Evolutionary conservation across 2,329 filamentous ascomycete genomes (phyloP), one percentile per base, ranked within the genome.

Genomic region (Claviceps arundinis): DNA sequence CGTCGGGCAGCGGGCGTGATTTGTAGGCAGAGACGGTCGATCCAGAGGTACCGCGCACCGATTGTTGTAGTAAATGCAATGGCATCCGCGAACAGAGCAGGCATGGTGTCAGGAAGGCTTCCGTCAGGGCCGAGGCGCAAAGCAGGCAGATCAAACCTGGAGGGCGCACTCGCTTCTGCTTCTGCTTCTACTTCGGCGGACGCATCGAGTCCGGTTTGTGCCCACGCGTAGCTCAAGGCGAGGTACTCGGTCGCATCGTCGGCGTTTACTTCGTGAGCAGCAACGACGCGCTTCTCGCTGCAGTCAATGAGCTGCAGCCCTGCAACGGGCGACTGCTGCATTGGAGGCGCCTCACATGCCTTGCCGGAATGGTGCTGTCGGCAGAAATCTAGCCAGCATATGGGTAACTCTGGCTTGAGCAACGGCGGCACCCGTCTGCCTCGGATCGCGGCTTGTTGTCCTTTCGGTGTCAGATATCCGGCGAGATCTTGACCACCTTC

Each of bases 21-120:
- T 51, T 62, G 61, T 26, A 67, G 60, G 52, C 68, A 70, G 50
- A 64, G 67, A 11, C 60, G 62, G 49, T 70, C 66, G 7, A 70
- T 61, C 66, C 67, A 70, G 37, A 70, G 58, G 55, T 69, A 69
- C 22, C 60, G 65, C 14, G 62, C 65, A 5, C 65, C 68, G 26
- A 70, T 59, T 17, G 58, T 57, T 34, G 49, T 55, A 14, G 65
- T 64, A 5, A 68, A 55, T 2, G 59, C 50, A 45, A 70, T 61
- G 14, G 68, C 64, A 52, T 70, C 68, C 5, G 57, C 52, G 38
- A 69, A 59, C 9, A 69, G 52, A 17, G 58, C 55, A 9, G 65
- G 64, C 2, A 68, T 50, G 17, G 52, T 45, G 22, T 57, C 53
- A 5, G 66, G 64, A 3, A 66, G 47, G 17, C 44, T 48, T 48